Evolutionary conservation across 2,329 filamentous ascomycete species (phyloP).

Genomic region (Aspergillus ibericus): DNA sequence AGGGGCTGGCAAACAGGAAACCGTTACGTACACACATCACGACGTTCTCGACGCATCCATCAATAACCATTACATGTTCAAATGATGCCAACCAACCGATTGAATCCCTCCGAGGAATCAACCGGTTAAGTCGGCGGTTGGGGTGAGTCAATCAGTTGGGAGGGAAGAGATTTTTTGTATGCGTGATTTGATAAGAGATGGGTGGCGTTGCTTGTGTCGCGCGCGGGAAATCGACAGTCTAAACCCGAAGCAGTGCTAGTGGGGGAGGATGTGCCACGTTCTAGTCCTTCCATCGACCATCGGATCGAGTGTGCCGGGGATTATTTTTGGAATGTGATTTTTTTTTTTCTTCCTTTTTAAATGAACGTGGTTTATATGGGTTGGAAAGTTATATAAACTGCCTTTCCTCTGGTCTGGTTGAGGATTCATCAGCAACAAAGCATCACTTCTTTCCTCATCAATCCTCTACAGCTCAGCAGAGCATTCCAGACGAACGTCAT

Average conservation of each 20-base stretch:
- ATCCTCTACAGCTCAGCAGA: neutral
- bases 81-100: too few relatives aligned
- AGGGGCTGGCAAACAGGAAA: too few relatives aligned
- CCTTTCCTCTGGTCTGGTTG: neutral
- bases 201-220: neutral
- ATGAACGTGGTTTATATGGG: neutral
- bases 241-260: neutral
- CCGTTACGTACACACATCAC: too few relatives aligned
- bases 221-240: too few relatives aligned
- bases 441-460: neutral
- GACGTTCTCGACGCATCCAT: too few relatives aligned
- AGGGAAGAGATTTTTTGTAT: neutral
- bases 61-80: too few relatives aligned
- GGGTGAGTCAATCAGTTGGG: neutral
- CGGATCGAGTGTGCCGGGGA: neutral
- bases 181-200: constrained; percentile 3
- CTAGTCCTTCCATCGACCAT: neutral
- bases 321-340: neutral
- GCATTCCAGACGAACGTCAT: neutral
- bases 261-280: neutral
- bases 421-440: neutral
- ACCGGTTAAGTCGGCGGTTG: neutral
- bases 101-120: neutral
- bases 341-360: neutral
- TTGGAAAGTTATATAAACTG: neutral